These are phyloP conservation scores for Phaeotremella fagi DNA, from an alignment of 768 basidiomycete species.

Conservation along the genomic window DNA sequence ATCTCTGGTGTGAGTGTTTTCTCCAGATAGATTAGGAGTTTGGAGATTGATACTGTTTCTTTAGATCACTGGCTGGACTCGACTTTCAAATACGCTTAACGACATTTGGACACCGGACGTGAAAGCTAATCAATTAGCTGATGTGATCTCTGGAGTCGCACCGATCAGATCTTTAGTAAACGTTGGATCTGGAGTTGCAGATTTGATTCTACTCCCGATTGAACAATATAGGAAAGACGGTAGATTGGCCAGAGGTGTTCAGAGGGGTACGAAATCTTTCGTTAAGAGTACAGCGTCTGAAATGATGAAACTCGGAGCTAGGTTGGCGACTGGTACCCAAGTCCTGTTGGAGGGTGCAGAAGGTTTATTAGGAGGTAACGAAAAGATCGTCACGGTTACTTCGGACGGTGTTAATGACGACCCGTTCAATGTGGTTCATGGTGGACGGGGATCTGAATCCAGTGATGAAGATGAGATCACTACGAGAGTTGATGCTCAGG, in stretches of 20 bases:
- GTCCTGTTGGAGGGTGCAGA: constrained; percentile 96
- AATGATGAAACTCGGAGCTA: constrained; percentile 88
- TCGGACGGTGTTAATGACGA: not conserved
- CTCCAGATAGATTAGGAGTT: not conserved
- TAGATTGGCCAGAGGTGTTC: constrained; percentile 81
- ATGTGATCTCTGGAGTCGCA: constrained; percentile 92
- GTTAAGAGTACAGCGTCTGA: constrained; percentile 92
- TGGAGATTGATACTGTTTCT: not conserved
- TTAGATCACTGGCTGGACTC: constrained; percentile 88
- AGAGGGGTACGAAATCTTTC: constrained; percentile 88
- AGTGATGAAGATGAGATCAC: constrained; percentile 21
- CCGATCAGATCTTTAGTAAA: constrained; percentile 96
- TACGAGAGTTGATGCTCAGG: constrained; percentile 3
- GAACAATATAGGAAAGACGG: constrained; percentile 98
- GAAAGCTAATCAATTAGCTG: constrained; percentile 94
- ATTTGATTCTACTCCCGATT: constrained; percentile 90
- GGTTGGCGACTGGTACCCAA: constrained; percentile 92
- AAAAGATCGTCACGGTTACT: not conserved
- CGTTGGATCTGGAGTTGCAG: constrained; percentile 93
- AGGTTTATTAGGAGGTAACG: constrained; percentile 69
- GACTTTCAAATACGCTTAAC: constrained; percentile 84
- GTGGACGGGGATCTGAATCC: not conserved
- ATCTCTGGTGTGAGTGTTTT: constrained; percentile 69
- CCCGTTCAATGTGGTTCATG: not conserved
- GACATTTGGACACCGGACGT: constrained; percentile 99